These are phyloP conservation scores for Cokeromyces recurvatus DNA, from an alignment of 371 early-diverging fungal genomes.

Conservation along the genomic window DNA sequence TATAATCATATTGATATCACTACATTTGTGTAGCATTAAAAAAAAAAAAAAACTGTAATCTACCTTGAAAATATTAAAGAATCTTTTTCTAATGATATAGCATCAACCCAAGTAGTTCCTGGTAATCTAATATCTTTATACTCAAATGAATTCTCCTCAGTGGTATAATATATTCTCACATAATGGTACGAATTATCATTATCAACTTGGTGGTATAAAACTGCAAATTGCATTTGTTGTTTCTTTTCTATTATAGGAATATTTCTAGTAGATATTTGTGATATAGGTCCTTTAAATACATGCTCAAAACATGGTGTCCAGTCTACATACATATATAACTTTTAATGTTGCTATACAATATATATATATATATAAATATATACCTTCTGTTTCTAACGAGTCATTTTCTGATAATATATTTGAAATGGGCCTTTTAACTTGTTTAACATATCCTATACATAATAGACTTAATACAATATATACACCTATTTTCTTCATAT, in stretches of 20 bases:
- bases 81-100: constrained; percentile 29
- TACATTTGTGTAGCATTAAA: too few species aligned
- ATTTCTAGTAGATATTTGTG: constrained; percentile 15
- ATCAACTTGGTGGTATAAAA: constrained; percentile 32
- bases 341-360: too few species aligned
- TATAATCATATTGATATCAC: not conserved
- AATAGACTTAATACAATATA: not conserved
- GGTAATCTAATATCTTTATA: constrained; percentile 38
- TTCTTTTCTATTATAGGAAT: not conserved
- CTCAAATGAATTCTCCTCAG: constrained; percentile 11
- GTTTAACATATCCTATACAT: constrained; percentile 12
- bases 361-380: too few species aligned
- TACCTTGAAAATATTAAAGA: constrained; percentile 37
- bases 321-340: too few species aligned
- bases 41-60: too few species aligned
- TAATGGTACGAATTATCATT: constrained; percentile 29
- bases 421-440: constrained; percentile 11
- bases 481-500: not conserved
- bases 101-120: constrained; percentile 33
- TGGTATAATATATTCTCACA: constrained; percentile 32
- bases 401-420: constrained; percentile 9
- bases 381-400: constrained; percentile 9
- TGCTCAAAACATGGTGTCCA: constrained; percentile 30
- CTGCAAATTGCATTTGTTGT: constrained; percentile 19
- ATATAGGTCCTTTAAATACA: constrained; percentile 26